Conservation (phyloP, 2,329 filamentous ascomycete genomes). For the Botryotinia globosa region DNA sequence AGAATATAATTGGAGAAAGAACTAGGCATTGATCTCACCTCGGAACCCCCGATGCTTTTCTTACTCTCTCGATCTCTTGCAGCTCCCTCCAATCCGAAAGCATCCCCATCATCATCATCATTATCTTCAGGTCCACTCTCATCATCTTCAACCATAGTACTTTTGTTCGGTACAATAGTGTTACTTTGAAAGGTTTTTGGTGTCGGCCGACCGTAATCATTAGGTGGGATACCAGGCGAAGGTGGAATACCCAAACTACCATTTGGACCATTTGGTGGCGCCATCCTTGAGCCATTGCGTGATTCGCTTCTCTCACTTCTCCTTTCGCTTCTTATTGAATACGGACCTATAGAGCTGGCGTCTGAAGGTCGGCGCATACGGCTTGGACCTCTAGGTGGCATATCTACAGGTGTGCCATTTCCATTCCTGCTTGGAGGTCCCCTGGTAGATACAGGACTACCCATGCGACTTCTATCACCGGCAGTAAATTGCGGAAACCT, state of each 20-base stretch:
- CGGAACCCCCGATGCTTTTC: conserved; percentile 41
- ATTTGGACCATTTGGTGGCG: conserved; percentile 38
- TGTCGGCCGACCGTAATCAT: conserved; percentile 71
- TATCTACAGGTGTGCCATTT: conserved; percentile 57
- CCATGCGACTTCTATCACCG: conserved; percentile 64
- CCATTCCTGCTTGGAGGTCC: conserved; percentile 54
- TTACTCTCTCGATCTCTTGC: conserved; percentile 41
- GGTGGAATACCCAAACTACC: conserved; percentile 53
- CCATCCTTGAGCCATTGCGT: conserved; percentile 39
- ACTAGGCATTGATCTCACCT: conserved; percentile 37
- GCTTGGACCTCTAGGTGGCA: conserved; percentile 53
- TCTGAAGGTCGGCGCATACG: conserved; percentile 50
- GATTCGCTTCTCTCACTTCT: conserved; percentile 30
- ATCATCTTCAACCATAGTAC: conserved; percentile 94
- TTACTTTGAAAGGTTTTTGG: conserved; percentile 92
- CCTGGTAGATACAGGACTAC: conserved; percentile 66
- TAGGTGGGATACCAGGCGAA: conserved; percentile 56
- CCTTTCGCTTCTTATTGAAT: conserved; percentile 39
- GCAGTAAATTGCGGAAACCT: conserved; percentile 79
- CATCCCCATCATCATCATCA: conserved; percentile 77
- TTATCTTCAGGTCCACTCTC: conserved; percentile 66
- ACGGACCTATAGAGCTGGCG: conserved; percentile 51
- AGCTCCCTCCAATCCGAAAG: conserved; percentile 56
- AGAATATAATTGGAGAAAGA: conserved; percentile 22
- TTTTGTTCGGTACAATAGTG: conserved; percentile 96